These are phyloP conservation scores for Juncus inflexus DNA, from an alignment of 176 grass and related monocot genomes.

Conservation along the genomic window DNA sequence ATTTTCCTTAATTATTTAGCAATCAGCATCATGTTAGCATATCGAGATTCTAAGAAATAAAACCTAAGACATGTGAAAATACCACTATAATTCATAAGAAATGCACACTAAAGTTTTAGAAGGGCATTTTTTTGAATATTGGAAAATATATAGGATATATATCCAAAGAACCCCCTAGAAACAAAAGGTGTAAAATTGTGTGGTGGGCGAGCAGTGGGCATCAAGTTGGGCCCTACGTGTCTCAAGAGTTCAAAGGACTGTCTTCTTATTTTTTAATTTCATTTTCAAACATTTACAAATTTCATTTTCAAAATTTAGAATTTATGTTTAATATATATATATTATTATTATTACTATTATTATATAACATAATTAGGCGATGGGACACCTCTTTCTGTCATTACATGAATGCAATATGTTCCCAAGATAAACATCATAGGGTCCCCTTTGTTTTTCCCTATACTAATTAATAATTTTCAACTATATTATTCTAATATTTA, in stretches of 20 bases:
- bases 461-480: neutral
- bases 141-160: neutral
- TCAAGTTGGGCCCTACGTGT: neutral
- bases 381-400: neutral
- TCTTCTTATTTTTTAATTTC: neutral
- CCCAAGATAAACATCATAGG: neutral
- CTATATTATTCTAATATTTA: neutral
- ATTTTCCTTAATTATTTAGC: no score
- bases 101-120: neutral
- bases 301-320: neutral
- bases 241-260: neutral
- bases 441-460: neutral
- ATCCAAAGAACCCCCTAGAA: conserved; percentile 9
- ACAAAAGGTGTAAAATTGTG: neutral
- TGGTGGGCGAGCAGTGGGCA: conserved; percentile 8
- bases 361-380: neutral
- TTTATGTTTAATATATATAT: no score
- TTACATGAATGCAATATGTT: conserved; percentile 8
- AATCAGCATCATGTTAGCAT: no score
- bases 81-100: no score
- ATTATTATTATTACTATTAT: no score
- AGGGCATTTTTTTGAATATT: neutral
- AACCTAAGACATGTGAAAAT: no score
- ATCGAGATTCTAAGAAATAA: no score
- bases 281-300: neutral